Base-by-base conservation (phyloP, 768 basidiomycete species). In the Lyophyllum decastes region DNA sequence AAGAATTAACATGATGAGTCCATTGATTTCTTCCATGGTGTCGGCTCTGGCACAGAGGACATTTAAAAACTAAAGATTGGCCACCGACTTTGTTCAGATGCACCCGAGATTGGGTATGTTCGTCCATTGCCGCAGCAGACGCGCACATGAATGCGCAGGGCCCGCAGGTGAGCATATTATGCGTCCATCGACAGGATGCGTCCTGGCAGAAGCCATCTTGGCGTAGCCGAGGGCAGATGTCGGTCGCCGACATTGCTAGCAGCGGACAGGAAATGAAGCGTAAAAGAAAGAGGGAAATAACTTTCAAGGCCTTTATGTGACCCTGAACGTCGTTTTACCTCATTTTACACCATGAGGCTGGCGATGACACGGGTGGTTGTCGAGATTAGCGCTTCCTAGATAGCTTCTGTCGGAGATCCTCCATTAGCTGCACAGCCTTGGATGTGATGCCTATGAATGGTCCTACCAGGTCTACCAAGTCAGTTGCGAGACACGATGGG, bases 71-170 rank as follows among this genome's bases (percentile, higher is more conserved):
- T 7, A 43, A 47, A 21, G 57, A 64, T 27, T 21, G n/a, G 14
- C 57, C 55, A 11, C 51, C 16, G 43, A 61, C 49, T 51, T 64
- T 67, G 49, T 62, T 65, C 6, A 50, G 30, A 50, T 64, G 60
- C 16, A 61, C 38, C 17, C 56, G 54, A 17, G 62, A 59, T 47
- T 25, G 16, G 7, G 6, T 54, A 38, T 64, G 63, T 22, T 57
- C 43, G 35, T 62, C 51, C 55, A 62, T 57, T 22, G 58, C 61
- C 17, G 24, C 41, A 7, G 35, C 53, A 10, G 64, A 46, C 12
- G 61, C 54, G 27, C 60, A 64, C 60, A 67, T 60, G 40, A 67
- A 67, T 1, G 62, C 62, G 40, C 66, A 67, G 2, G 64, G 52
- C 17, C 61, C 66, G 34, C 66, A 67, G 2, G 59, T 61, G 17